Evolutionary conservation across 495 filamentous ascomycete genomes (phyloP).

Genomic region (Tuber microsphaerosporum): DNA sequence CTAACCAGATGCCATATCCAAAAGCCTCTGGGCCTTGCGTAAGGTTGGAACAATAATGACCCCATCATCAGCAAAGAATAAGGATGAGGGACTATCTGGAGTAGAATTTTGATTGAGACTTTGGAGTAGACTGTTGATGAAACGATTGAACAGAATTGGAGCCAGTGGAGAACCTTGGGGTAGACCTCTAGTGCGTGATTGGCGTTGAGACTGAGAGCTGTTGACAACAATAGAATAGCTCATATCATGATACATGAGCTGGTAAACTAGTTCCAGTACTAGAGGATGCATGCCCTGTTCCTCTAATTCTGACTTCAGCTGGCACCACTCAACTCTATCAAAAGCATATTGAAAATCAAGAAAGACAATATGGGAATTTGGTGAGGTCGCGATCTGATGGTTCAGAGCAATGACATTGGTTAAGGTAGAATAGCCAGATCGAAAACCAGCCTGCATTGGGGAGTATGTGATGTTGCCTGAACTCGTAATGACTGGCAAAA

Average conservation of each 20-base stretch:
- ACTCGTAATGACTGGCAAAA: too few species aligned
- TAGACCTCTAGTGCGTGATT: neutral
- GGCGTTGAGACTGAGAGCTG: neutral
- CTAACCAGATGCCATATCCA: too few species aligned
- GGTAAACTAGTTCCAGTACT: neutral
- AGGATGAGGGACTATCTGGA: too few species aligned
- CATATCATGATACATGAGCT: neutral
- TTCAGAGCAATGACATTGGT: too few species aligned
- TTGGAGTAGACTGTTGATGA: neutral
- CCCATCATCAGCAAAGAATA: too few species aligned
- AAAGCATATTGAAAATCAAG: neutral
- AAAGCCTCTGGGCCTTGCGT: too few species aligned
- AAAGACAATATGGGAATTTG: neutral
- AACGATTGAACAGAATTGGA: neutral
- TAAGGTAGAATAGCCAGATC: too few species aligned
- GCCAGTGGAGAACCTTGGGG: neutral
- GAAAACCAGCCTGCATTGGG: too few species aligned
- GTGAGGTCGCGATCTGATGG: too few species aligned
- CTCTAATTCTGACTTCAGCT: neutral
- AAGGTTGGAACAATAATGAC: too few species aligned
- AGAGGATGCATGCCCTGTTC: neutral
- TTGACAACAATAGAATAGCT: neutral
- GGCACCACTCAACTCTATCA: neutral
- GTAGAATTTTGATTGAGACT: neutral
- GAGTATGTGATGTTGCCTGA: too few species aligned